Base-by-base conservation (phyloP, 306 rosid genomes). In the Prunus padus region DNA sequence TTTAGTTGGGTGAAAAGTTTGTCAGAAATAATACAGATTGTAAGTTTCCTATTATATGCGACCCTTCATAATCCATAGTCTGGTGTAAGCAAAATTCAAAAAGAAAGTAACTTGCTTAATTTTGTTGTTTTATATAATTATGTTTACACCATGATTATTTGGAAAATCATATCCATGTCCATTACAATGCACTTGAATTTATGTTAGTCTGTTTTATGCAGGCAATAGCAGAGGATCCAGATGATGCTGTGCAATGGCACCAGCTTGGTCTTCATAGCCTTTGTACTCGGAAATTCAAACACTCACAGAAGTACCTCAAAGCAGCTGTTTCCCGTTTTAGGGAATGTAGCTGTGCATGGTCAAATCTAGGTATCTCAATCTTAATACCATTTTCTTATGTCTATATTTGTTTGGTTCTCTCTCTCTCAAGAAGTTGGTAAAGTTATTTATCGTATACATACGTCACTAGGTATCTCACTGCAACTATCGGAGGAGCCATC, bases 241-340 rank as follows among this genome's bases (percentile, higher is more conserved):
- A 92, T 82, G 97, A 90, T 83, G 88, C 93, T 71, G 90, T 92
- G 69, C 97, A 85, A 60, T 95, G 97, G 98, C 96, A 88, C 81
- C 98, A 95, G 84, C 92, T 92, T 66, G 98, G 97, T 51, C 93
- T 92, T 65, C 98, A 95, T 82, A 89, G 84, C 80, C 97, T 95
- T 30, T 87, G 91, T 80, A 85, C 96, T 12, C 87, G 75, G 85
- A 91, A 95, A 76, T 92, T 90, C 81, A 90, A 82, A 81, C 76
- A 86, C 80, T 92, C 97, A 45, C 96, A 92, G 51, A 87, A 72
- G 83, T 87, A 90, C 84, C 91, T 95, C 73, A 95, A 95, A 83
- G 91, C 93, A 67, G 92, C 97, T 40, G 82, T 92, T 78, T 86
- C 97, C 49, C 89, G 87, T 42, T 88, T 87, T 75, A 87, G 79